Evolutionary conservation across 2,329 filamentous ascomycete genomes (phyloP).

Genomic region (Thielaviopsis musarum): DNA sequence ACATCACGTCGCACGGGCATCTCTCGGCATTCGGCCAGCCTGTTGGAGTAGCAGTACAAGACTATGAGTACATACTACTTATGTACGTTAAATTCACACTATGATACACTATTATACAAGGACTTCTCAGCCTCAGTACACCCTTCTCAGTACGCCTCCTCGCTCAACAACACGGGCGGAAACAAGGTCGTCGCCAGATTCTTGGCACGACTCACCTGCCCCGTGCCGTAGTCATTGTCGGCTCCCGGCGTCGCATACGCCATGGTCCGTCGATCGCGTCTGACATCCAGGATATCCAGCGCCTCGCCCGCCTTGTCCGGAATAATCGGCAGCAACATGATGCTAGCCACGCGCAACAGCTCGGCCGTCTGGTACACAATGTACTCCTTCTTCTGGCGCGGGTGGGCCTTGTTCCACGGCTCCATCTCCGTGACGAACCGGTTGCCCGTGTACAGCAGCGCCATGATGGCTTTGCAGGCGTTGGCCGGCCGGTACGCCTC

Average conservation of each 20-base stretch:
- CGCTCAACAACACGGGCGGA: slow-evolving; percentile 3
- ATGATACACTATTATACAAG: neutral
- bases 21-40: too few relatives aligned
- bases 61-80: neutral
- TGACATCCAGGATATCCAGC: slow-evolving; percentile 64
- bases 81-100: neutral
- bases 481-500: slow-evolving; percentile 9
- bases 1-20: too few relatives aligned
- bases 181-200: slow-evolving; percentile 5
- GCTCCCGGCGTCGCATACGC: slow-evolving; percentile 42
- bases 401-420: slow-evolving; percentile 46
- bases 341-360: slow-evolving; percentile 59
- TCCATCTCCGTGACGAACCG: slow-evolving; percentile 37
- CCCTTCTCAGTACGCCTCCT: slow-evolving; percentile 2
- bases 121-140: neutral
- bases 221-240: slow-evolving; percentile 53
- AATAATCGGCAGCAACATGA: slow-evolving; percentile 84
- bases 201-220: neutral
- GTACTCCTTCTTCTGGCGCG: slow-evolving; percentile 24
- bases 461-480: slow-evolving; percentile 10
- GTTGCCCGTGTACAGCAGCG: slow-evolving; percentile 18
- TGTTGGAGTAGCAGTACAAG: neutral
- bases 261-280: slow-evolving; percentile 41
- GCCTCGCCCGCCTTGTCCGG: slow-evolving; percentile 56
- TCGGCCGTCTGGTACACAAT: slow-evolving; percentile 59